Evolutionary conservation across 169 alveolate species (phyloP), one percentile per base, ranked within the genome.

Genomic region (Plasmodium malariae): DNA sequence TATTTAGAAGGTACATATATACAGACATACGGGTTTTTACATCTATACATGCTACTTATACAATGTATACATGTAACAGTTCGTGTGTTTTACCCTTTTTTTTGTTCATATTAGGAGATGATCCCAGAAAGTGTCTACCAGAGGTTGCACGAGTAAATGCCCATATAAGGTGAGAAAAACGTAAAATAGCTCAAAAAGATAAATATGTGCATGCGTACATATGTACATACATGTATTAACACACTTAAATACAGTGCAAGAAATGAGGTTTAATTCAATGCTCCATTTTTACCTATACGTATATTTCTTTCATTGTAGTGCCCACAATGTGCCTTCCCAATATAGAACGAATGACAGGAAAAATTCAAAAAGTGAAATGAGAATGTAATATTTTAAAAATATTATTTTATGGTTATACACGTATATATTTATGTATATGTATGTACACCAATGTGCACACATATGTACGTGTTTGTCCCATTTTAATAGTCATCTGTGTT

Each of bases 1-100:
- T 78, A 78, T 57, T 14, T 65, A 40, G 89, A 78, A 78, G 89
- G 89, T 63, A 78, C n/a, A 0, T 60, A 2, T 32, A 36, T 72
- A 62, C 54, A 62, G 43, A n/a, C 36, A 17, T 28, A 24, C n/a
- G 4, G 36, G 14, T 49, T 24, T 72, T 6, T 24, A 34, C 60
- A 0, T 62, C 11, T 54, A 4, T 43, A 55, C 24, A 49, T 54
- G 51, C 26, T 24, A 36, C 24, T 17, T 57, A 26, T n/a, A n/a
- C n/a, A n/a, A n/a, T n/a, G 19, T 14, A 14, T 48, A 19, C 2
- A 0, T 2, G n/a, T 7, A 48, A 14, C 12, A 12, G 1, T 48
- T 14, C n/a, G 11, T 19, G n/a, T 9, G 12, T 48, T n/a, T 48
- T 48, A 14, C 24, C 12, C 19, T 57, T 30, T 19, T 60, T 26